Evolutionary conservation across 176 grass and related monocot genomes (phyloP).

Genomic region (Aegilops longissima): DNA sequence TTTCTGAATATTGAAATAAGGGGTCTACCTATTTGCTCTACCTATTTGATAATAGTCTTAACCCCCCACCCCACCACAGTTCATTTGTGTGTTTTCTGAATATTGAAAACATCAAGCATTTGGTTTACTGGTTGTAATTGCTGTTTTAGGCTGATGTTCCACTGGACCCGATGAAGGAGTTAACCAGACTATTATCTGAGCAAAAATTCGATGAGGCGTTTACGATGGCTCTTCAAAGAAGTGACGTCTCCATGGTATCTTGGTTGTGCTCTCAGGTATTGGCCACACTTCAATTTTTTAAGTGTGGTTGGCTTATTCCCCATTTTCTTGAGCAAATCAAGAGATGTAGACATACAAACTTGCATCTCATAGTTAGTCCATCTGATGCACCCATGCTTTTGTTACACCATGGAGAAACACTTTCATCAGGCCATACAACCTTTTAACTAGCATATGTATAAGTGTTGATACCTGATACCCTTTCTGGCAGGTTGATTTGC

Average conservation of each 20-base stretch:
- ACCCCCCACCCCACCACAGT: neutral
- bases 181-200: constrained; percentile 66
- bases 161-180: constrained; percentile 68
- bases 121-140: constrained; percentile 18
- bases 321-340: neutral
- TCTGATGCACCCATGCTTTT: neutral
- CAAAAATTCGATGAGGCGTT: constrained; percentile 85
- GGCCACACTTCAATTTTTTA: neutral
- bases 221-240: constrained; percentile 92
- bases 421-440: neutral
- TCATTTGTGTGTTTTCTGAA: neutral
- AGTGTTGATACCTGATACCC: neutral
- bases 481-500: constrained; percentile 77
- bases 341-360: neutral
- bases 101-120: neutral
- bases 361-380: constrained; percentile 11
- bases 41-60: neutral
- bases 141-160: constrained; percentile 69
- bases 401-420: neutral
- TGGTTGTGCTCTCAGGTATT: constrained; percentile 88
- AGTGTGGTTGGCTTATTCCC: neutral
- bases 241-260: constrained; percentile 81
- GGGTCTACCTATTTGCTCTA: too few relatives aligned
- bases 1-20: too few relatives aligned
- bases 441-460: neutral